Percentiles rank a stretch among this genome's conserved stretches.
Evolutionary conservation across 768 basidiomycete species (phyloP).

Genomic region (Agaricus blazei): DNA sequence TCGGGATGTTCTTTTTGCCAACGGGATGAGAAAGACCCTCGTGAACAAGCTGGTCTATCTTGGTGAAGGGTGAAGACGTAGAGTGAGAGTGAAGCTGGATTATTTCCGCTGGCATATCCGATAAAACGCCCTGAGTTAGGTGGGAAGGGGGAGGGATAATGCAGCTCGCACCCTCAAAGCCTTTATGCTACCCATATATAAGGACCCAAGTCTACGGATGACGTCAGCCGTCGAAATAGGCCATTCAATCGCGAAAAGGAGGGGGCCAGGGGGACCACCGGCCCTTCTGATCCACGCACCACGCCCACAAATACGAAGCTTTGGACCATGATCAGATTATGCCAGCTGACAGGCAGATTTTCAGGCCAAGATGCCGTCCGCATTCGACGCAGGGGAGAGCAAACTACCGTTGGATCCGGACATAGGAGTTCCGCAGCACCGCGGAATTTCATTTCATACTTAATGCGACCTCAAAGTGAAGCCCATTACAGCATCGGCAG

Average conservation of each 20-base stretch:
- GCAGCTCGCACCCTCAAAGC: background rate
- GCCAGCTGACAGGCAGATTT: background rate
- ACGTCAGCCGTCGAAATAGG: too few relatives aligned
- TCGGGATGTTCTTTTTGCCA: conserved; percentile 66
- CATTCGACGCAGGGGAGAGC: too few relatives aligned
- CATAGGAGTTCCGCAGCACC: too few relatives aligned
- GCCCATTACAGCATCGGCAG: too few relatives aligned
- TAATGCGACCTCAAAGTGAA: too few relatives aligned
- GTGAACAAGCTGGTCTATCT: conserved; percentile 43
- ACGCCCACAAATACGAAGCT: too few relatives aligned
- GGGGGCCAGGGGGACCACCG: background rate
- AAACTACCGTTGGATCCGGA: too few relatives aligned
- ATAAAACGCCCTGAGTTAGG: background rate
- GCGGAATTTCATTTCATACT: too few relatives aligned
- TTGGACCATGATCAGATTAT: background rate
- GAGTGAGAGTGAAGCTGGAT: conserved; percentile 41
- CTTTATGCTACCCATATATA: too few relatives aligned
- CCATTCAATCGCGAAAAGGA: too few relatives aligned
- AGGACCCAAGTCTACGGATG: too few relatives aligned
- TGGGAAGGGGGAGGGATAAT: background rate
- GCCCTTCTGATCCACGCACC: background rate
- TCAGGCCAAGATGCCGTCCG: too few relatives aligned
- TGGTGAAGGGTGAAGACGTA: conserved; percentile 24
- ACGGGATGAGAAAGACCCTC: conserved; percentile 49
- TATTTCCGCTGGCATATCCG: conserved; percentile 44